A percentile compares a stretch with the other conserved stretches of the same genome.
Evolutionary conservation across 192 early-diverging fungal species (phyloP).

Genomic region (Mortierella claussenii): DNA sequence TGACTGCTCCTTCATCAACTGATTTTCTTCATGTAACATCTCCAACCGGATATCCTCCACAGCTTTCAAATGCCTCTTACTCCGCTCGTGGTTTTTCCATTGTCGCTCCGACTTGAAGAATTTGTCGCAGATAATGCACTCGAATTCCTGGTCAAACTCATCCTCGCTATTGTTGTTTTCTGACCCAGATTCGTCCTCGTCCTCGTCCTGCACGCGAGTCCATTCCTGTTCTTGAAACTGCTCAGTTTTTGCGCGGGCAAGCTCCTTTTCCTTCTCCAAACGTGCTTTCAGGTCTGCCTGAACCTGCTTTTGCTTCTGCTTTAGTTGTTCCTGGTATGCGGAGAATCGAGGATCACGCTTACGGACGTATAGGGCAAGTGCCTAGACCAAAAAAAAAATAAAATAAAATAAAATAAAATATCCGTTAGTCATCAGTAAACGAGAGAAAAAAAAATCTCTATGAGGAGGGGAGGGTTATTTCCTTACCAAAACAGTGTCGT

Average conservation of each 20-base stretch:
- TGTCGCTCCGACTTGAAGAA: conserved; percentile 84
- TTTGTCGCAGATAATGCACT: conserved; percentile 91
- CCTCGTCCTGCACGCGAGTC: conserved; percentile 65
- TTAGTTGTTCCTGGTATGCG: conserved; percentile 65
- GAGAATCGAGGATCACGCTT: conserved; percentile 94
- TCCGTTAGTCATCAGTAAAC: neutral
- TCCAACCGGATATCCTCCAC: conserved; percentile 79
- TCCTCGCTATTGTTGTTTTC: conserved; percentile 36
- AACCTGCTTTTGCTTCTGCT: conserved; percentile 62
- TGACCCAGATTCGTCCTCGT: conserved; percentile 28
- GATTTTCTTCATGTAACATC: conserved; percentile 76
- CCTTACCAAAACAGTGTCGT: conserved; percentile 74
- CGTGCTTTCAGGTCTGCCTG: conserved; percentile 70
- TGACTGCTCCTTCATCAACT: conserved; percentile 15
- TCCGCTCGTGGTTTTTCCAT: conserved; percentile 86
- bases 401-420: conserved; percentile 1
- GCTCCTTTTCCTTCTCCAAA: conserved; percentile 66
- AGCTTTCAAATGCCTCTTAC: conserved; percentile 87
- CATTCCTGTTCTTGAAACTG: conserved; percentile 79
- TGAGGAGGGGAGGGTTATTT: neutral
- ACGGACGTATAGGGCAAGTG: conserved; percentile 78
- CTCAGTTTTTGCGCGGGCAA: conserved; percentile 58
- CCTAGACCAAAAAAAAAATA: conserved; percentile 45
- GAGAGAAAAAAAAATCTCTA: conserved; percentile 1
- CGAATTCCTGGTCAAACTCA: conserved; percentile 71